Base-by-base conservation (phyloP, 148 eudicot species). In the Bassia scoparia region DNA sequence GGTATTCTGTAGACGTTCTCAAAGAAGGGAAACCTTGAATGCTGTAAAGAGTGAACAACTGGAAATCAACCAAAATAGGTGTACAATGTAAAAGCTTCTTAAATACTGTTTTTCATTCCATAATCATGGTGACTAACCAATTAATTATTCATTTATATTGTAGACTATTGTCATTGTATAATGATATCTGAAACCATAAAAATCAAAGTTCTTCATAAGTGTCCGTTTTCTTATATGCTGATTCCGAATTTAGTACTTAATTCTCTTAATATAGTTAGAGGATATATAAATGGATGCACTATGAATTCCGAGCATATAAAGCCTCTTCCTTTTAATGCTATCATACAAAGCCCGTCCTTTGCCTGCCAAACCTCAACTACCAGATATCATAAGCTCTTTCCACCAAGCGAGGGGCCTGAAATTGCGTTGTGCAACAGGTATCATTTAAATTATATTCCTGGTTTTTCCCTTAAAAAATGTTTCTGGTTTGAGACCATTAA, bases 221-320 rank as follows among this genome's bases (percentile, higher is more conserved):
- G 49, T 15, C 30, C 29, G 17, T 17, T 66, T 61, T 24, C 16
- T 2, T 30, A 54, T 20, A 20, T 33, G 76, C 26, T 73, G 54
- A n/a, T 50, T 73, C 46, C 37, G 23, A 34, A 46, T 50, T 62
- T 54, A 61, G 75, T 52, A 61, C 21, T 54, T 52, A 2, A 64
- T 4, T 44, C 73, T 68, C 61, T 53, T 61, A 54, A 44, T 23
- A 30, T 64, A 79, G 73, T 74, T 54, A 62, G 63, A 43, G 67
- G 74, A 79, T 79, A 78, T 53, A 70, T 69, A 69, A 74, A 79
- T 69, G 74, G 81, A 38, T 74, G n/a, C 61, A 63, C 65, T 31
- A 69, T 74, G 82, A 76, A 79, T 61, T 62, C 59, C 20, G 71
- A 74, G 65, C 67, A 69, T 63, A 59, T 52, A 74, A n/a, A 74